These are phyloP conservation scores for Trichosporon coremiiforme DNA, from an alignment of 1,284 basidiomycete genomes.

Conservation along the genomic window DNA sequence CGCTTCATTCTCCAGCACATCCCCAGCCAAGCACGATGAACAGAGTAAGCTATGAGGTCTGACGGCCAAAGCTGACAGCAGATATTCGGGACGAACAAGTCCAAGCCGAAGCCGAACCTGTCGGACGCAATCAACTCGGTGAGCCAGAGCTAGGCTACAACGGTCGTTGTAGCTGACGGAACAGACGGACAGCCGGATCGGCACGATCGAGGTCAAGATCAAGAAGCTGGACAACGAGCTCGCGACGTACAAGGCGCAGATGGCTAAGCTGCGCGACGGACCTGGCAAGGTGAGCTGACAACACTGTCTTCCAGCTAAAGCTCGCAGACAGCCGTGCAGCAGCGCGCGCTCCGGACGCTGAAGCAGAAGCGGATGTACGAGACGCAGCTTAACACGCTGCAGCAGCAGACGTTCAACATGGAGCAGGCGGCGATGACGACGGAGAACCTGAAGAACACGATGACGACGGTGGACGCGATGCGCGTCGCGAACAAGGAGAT, in stretches of 20 bases:
- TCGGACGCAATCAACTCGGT: slow-evolving; percentile 89
- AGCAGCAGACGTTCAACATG: slow-evolving; percentile 99
- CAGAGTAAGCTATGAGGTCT: slow-evolving; percentile 38
- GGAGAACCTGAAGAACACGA: slow-evolving; percentile 96
- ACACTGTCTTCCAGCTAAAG: not conserved
- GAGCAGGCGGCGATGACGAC: slow-evolving; percentile 94
- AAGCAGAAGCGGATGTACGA: slow-evolving; percentile 97
- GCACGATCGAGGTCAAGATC: slow-evolving; percentile 93
- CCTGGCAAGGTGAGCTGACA: slow-evolving; percentile 78
- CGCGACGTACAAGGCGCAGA: slow-evolving; percentile 89
- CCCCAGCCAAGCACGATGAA: slow-evolving; percentile 37
- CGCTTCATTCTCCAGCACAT: not conserved
- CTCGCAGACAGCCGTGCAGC: slow-evolving; percentile 80
- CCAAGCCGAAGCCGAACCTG: slow-evolving; percentile 72
- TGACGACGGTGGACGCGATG: slow-evolving; percentile 99
- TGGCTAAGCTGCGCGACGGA: slow-evolving; percentile 89
- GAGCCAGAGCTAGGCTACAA: slow-evolving; percentile 54
- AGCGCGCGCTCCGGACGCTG: slow-evolving; percentile 88
- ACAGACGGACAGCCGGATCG: slow-evolving; percentile 85
- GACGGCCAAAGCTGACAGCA: slow-evolving; percentile 30
- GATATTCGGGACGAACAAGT: slow-evolving; percentile 75
- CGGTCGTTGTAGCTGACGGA: not conserved
- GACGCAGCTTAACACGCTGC: slow-evolving; percentile 81
- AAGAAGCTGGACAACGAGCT: slow-evolving; percentile 96
- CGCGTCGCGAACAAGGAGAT: slow-evolving; percentile 96